phyloP scores from a whole-genome alignment of 805 yeast genomes.

The Yamadazyma philogaea region DNA sequence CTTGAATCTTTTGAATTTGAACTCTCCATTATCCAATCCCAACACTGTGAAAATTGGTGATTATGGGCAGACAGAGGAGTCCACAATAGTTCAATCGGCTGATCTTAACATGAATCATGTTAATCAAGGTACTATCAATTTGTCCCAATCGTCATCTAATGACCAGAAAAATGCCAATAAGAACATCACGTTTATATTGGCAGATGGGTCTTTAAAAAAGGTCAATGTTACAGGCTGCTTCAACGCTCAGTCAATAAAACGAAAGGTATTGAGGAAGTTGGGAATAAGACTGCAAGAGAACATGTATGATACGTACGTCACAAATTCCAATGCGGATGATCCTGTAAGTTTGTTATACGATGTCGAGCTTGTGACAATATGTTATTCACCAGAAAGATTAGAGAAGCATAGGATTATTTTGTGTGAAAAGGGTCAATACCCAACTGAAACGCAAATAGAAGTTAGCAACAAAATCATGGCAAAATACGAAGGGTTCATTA shows the following conservation, averaged over 20 bases:
- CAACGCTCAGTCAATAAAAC: slow-evolving; percentile 74
- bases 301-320: slow-evolving; percentile 61
- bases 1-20: slow-evolving; percentile 9
- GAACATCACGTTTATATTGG: slow-evolving; percentile 63
- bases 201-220: slow-evolving; percentile 67
- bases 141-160: slow-evolving; percentile 1
- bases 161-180: slow-evolving; percentile 24
- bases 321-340: slow-evolving; percentile 32
- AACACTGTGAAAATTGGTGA: slow-evolving; percentile 9
- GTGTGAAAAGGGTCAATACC: slow-evolving; percentile 61
- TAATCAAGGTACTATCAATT: slow-evolving; percentile 7
- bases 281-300: slow-evolving; percentile 44
- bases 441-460: slow-evolving; percentile 57
- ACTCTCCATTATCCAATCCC: slow-evolving; percentile 8
- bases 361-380: slow-evolving; percentile 76
- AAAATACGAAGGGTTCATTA: slow-evolving; percentile 26
- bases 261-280: slow-evolving; percentile 59
- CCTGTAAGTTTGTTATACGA: slow-evolving; percentile 54
- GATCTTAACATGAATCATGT: slow-evolving; percentile 4
- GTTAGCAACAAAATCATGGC: slow-evolving; percentile 48
- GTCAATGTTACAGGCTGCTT: slow-evolving; percentile 76
- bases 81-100: slow-evolving; percentile 13
- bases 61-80: slow-evolving; percentile 10
- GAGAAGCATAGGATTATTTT: slow-evolving; percentile 71
- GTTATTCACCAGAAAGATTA: slow-evolving; percentile 68